These are phyloP conservation scores for Arabidopsis lyrata DNA, from an alignment of 441 rosid species.

Conservation along the genomic window DNA sequence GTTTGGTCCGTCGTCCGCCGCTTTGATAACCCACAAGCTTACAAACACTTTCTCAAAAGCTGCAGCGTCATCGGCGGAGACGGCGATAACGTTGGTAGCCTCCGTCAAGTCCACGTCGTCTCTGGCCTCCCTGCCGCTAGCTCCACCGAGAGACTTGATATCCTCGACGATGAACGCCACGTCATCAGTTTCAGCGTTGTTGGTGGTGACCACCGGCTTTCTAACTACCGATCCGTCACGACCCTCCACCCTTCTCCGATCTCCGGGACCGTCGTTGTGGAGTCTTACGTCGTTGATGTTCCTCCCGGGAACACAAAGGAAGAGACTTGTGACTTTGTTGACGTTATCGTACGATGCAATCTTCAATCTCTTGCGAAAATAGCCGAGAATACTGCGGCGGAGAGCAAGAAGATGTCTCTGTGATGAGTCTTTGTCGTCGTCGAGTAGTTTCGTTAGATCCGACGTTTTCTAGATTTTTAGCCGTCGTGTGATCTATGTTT, in stretches of 20 bases:
- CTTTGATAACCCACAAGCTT: constrained; percentile 70
- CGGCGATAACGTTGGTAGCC: constrained; percentile 62
- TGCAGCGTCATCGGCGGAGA: constrained; percentile 65
- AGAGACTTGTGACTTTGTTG: constrained; percentile 71
- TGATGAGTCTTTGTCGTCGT: constrained; percentile 30
- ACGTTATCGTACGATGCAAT: constrained; percentile 74
- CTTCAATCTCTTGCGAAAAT: constrained; percentile 70
- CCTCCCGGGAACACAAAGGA: constrained; percentile 72
- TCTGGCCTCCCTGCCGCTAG: constrained; percentile 69
- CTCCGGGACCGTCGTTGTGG: constrained; percentile 62
- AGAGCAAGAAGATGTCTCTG: constrained; percentile 44
- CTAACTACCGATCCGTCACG: constrained; percentile 73
- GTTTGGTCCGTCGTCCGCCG: constrained; percentile 81
- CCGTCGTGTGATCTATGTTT: constrained; percentile 48
- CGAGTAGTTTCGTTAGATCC: constrained; percentile 36
- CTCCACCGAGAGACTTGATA: constrained; percentile 72
- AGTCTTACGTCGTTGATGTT: constrained; percentile 75
- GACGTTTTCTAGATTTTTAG: constrained; percentile 37
- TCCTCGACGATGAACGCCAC: constrained; percentile 67
- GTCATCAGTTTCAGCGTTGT: constrained; percentile 78
- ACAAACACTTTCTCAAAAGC: constrained; percentile 75
- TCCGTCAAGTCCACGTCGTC: constrained; percentile 67
- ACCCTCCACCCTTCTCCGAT: constrained; percentile 58
- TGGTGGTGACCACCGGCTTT: constrained; percentile 73
- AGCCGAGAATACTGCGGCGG: constrained; percentile 54